Conservation (phyloP, 495 filamentous ascomycete genomes). For the Lasiosphaeria miniovina region DNA sequence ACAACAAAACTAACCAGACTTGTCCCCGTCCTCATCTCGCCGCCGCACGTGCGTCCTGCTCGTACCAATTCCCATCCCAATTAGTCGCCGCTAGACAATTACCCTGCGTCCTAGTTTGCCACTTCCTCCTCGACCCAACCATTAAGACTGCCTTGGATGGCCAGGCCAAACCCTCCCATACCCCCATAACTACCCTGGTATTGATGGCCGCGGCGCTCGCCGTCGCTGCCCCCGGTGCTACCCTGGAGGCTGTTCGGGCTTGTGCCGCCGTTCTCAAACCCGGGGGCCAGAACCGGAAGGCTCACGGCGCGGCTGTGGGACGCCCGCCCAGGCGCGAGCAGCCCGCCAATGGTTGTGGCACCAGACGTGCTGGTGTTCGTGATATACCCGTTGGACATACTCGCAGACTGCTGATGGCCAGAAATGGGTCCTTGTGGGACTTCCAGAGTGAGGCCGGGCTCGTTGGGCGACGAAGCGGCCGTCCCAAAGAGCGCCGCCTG, state of each 20-base stretch:
- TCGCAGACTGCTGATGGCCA: slow-evolving; percentile 60
- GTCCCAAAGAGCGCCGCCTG: slow-evolving; percentile 60
- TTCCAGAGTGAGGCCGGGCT: slow-evolving; percentile 46
- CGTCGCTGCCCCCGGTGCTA: slow-evolving; percentile 34
- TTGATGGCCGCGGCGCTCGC: slow-evolving; percentile 51
- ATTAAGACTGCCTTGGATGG: slow-evolving; percentile 50
- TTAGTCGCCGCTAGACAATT: neutral
- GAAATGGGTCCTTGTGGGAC: slow-evolving; percentile 51
- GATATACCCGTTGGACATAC: slow-evolving; percentile 57
- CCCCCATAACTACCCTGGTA: slow-evolving; percentile 55
- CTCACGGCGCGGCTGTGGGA: slow-evolving; percentile 84
- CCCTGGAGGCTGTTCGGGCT: slow-evolving; percentile 46
- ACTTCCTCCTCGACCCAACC: slow-evolving; percentile 59
- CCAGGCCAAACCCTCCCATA: slow-evolving; percentile 50
- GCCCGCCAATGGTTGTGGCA: slow-evolving; percentile 65
- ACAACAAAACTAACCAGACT: slow-evolving; percentile 8
- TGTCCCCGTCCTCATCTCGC: neutral
- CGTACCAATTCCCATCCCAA: neutral
- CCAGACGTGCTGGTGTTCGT: slow-evolving; percentile 52
- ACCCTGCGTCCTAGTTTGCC: slow-evolving; percentile 35
- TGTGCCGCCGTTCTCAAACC: slow-evolving; percentile 48
- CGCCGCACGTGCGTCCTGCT: neutral
- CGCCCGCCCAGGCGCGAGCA: slow-evolving; percentile 72
- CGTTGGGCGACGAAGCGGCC: slow-evolving; percentile 53
- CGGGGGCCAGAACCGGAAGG: slow-evolving; percentile 62